These are phyloP conservation scores for Emergomyces pasteurianus DNA, from an alignment of 2,329 filamentous ascomycete species.

Conservation along the genomic window DNA sequence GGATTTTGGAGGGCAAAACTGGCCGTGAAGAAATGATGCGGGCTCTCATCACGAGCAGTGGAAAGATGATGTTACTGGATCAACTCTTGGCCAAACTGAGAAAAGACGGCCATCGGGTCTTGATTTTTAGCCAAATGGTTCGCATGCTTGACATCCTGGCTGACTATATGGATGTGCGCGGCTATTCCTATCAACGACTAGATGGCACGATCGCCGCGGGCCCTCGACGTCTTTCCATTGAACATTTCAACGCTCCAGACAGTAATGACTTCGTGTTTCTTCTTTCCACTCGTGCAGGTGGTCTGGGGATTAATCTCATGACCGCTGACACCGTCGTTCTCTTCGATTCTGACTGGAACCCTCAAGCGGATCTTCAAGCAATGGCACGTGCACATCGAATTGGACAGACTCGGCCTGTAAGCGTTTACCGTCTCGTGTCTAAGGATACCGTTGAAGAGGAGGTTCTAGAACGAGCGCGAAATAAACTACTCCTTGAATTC, in stretches of 20 bases:
- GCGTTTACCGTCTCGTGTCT: constrained; percentile 88
- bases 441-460: constrained; percentile 99
- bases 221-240: constrained; percentile 83
- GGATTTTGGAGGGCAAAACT: constrained; percentile 66
- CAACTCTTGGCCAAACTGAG: constrained; percentile 89
- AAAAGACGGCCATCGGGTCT: constrained; percentile 83
- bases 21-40: constrained; percentile 85
- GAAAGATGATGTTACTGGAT: constrained; percentile 98
- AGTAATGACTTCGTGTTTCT: constrained; percentile 96
- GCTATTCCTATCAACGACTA: constrained; percentile 89
- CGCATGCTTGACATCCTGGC: constrained; percentile 95
- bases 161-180: constrained; percentile 82
- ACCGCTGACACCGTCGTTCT: constrained; percentile 90
- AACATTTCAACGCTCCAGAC: constrained; percentile 94
- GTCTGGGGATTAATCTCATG: constrained; percentile 91
- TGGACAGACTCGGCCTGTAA: constrained; percentile 90
- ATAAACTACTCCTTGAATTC: constrained; percentile 95
- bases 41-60: constrained; percentile 88
- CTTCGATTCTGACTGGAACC: constrained; percentile 97
- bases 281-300: constrained; percentile 86
- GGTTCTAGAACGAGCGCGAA: constrained; percentile 86
- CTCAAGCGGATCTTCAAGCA: constrained; percentile 91
- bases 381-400: constrained; percentile 98
- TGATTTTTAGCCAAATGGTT: constrained; percentile 99
- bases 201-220: constrained; percentile 89